Evolutionary conservation across 805 yeast genomes (phyloP), one percentile per base, ranked within the genome.

Genomic region (Saccharomycopsis sp.): DNA sequence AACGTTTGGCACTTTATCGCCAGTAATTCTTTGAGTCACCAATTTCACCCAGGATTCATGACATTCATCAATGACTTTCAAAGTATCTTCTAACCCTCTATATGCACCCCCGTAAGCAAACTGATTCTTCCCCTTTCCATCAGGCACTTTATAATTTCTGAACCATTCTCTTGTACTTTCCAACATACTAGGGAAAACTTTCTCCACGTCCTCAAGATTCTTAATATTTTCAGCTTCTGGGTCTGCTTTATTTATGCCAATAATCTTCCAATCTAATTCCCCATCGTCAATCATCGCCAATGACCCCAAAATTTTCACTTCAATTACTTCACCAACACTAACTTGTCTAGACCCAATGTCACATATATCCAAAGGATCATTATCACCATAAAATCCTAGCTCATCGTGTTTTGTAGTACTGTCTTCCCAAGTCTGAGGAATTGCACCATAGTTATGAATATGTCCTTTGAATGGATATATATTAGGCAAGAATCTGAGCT

Each of bases 351-450:
- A 62, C 57, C 96, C 95, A 48, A 90, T 86, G 58, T 90, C 98
- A 59, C 96, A 80, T 38, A 89, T 89, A 59, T 90, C 98, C 51
- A 90, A 67, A 3, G 98, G 98, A 64, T 90, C 98, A 59, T 87
- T 85, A 66, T 90, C 98, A 50, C 98, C 98, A 50, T 65, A 64
- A 28, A 74, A 62, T 3, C 62, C 63, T 61, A 71, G 24, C 28
- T 60, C 55, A 65, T 69, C 44, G 42, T 49, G 40, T 22, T 53
- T 57, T 42, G 67, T 68, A 47, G 81, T 75, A n/a, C 95, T 94
- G 59, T 93, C 95, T 65, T 90, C 98, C 97, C 97, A 90, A 3
- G 97, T 90, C 67, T 85, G 95, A 14, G 95, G 89, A 55, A 85
- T 70, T 2, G 94, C 90, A 37, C 96, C 94, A 59, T 86, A 86